A percentile compares a stretch with the other conserved stretches of the same genome.
Evolutionary conservation across 202 grass and related monocot genomes (phyloP).

Genomic region (Zizania palustris): DNA sequence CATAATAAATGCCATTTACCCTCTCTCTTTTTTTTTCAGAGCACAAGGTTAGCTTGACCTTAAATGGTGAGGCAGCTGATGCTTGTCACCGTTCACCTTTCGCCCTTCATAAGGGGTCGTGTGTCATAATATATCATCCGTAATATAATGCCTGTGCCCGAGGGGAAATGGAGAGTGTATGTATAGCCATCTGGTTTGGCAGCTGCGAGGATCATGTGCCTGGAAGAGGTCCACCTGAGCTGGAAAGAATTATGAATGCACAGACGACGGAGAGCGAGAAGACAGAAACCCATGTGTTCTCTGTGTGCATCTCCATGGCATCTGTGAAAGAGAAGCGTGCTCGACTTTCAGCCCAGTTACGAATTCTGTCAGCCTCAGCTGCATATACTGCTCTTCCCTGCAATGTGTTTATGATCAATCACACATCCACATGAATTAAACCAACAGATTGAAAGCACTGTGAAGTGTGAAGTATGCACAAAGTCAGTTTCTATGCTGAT

Average conservation of each 20-base stretch:
- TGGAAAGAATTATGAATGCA: constrained; percentile 98
- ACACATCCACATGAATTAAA: background rate
- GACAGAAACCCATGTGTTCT: constrained; percentile 95
- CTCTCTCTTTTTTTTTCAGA: constrained; percentile 18
- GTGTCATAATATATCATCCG: constrained; percentile 5
- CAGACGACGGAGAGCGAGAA: constrained; percentile 98
- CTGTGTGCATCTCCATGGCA: constrained; percentile 97
- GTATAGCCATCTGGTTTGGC: background rate
- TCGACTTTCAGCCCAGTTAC: constrained; percentile 97
- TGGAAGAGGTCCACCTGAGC: constrained; percentile 67
- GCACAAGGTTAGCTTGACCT: constrained; percentile 41
- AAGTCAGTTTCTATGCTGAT: background rate
- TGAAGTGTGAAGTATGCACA: background rate
- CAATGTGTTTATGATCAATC: background rate
- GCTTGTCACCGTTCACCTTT: constrained; percentile 35
- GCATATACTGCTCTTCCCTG: constrained; percentile 97
- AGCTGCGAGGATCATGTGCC: constrained; percentile 41
- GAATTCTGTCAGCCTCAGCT: constrained; percentile 87
- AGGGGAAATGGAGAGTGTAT: background rate
- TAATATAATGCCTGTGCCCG: constrained; percentile 26
- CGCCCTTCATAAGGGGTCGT: background rate
- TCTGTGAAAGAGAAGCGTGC: constrained; percentile 90
- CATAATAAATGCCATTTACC: constrained; percentile 34
- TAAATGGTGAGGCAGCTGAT: constrained; percentile 36
- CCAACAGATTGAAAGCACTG: background rate